Evolutionary conservation across 2,329 filamentous ascomycete species (phyloP), one percentile per base, ranked within the genome.

Genomic region (Fusarium sp.): DNA sequence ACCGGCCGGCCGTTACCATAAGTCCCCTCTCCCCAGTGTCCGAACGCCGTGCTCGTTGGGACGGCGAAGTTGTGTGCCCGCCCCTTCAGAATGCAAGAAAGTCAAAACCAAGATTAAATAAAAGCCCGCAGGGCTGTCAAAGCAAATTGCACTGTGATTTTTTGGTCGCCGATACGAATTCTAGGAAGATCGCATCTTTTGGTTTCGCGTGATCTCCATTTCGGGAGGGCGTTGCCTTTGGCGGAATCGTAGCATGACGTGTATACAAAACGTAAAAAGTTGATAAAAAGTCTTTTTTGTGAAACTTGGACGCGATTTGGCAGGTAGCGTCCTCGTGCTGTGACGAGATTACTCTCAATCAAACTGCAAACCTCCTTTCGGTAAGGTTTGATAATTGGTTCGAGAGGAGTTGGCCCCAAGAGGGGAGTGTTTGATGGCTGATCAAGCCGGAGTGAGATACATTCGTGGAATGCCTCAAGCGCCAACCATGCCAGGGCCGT

Each of bases 401-500:
- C 29, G 10, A 25, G 57, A 45, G 52, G 44, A 30, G 41, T 46
- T 34, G 41, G 41, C 25, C 27, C 53, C 34, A n/a, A 47, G 44
- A 65, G 58, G 56, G 25, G 52, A 61, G 37, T 47, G 54, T 54
- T 24, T 14, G n/a, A 46, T 22, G 20, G 25, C 34, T 37, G 25
- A 20, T 37, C 16, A 30, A 42, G n/a, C 32, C 53, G 47, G 20
- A 42, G 29, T 34, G 34, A 29, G 22, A 52, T 37, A 34, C 37
- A 56, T 57, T 20, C 29, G 27, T 44, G 24, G 24, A 46, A 48
- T 34, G 32, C 48, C 37, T 83, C 83, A 90, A 76, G 84, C 87
- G 65, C 85, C 85, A 61, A 87, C 85, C 83, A 88, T 87, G 57
- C 87, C 87, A 58, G 87, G 84, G 29, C 87, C 86, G 73, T 88